phyloP scores from a whole-genome alignment of 179 eudicot species.

The Vitellaria paradoxa region DNA sequence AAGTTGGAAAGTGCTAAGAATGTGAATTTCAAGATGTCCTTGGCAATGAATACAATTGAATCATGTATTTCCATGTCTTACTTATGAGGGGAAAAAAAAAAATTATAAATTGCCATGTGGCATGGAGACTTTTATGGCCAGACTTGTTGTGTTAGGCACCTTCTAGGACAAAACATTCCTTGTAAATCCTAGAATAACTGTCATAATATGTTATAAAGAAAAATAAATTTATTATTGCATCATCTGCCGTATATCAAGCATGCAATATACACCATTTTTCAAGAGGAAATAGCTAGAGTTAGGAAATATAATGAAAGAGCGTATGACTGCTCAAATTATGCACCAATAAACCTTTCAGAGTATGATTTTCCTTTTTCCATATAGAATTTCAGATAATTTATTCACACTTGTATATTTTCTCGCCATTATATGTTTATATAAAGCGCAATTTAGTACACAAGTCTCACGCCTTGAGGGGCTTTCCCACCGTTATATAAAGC shows the following conservation, averaged over 20 bases:
- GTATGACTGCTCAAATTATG: background rate
- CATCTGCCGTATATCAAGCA: background rate
- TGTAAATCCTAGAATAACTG: background rate
- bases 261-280: background rate
- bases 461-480: too few relatives aligned
- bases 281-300: background rate
- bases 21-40: background rate
- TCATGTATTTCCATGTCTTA: background rate
- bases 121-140: background rate
- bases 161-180: background rate
- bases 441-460: too few relatives aligned
- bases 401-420: too few relatives aligned
- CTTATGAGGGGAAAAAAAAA: too few relatives aligned
- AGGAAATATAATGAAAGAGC: background rate
- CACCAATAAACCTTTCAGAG: background rate
- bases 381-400: background rate
- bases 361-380: background rate
- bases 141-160: background rate
- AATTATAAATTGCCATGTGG: background rate
- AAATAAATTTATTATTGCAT: background rate
- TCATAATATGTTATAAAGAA: background rate
- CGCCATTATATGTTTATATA: too few relatives aligned
- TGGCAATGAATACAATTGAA: background rate
- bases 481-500: background rate
- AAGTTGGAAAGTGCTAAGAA: conserved; percentile 24